A percentile compares a stretch with the other conserved stretches of the same genome.
Evolutionary conservation across 73 alveolate species (phyloP).

Genomic region (Paramecium sexaurelia): DNA sequence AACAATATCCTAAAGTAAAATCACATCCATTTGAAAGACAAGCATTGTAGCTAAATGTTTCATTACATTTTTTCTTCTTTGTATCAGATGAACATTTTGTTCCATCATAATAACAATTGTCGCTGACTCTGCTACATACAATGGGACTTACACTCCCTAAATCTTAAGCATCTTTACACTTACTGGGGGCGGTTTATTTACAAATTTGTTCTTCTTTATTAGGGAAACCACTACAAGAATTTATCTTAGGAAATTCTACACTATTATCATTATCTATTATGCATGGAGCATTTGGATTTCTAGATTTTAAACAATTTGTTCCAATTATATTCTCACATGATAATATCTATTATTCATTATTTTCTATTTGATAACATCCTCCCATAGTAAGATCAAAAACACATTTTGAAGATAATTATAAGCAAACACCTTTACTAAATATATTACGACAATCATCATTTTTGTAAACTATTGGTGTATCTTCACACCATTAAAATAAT

Average conservation of each 20-base stretch:
- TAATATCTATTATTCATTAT: background rate
- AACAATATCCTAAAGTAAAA: background rate
- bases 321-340: background rate
- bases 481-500: background rate
- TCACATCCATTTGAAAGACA: slow-evolving; percentile 29
- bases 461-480: background rate
- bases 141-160: background rate
- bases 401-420: background rate
- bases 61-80: slow-evolving; percentile 16
- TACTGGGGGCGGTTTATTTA: background rate
- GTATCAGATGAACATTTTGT: background rate
- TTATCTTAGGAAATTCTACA: background rate
- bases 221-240: background rate
- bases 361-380: slow-evolving; percentile 11
- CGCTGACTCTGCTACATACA: slow-evolving; percentile 15
- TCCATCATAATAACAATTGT: slow-evolving; percentile 18
- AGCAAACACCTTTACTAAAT: slow-evolving; percentile 13
- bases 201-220: background rate
- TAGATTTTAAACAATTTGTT: background rate
- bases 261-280: background rate
- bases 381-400: slow-evolving; percentile 34
- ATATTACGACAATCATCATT: background rate
- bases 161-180: background rate
- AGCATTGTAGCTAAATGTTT: slow-evolving; percentile 15
- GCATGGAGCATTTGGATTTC: slow-evolving; percentile 18